Evolutionary conservation across 345 rosid genomes (phyloP), one percentile per base, ranked within the genome.

Genomic region (Salix viminalis): DNA sequence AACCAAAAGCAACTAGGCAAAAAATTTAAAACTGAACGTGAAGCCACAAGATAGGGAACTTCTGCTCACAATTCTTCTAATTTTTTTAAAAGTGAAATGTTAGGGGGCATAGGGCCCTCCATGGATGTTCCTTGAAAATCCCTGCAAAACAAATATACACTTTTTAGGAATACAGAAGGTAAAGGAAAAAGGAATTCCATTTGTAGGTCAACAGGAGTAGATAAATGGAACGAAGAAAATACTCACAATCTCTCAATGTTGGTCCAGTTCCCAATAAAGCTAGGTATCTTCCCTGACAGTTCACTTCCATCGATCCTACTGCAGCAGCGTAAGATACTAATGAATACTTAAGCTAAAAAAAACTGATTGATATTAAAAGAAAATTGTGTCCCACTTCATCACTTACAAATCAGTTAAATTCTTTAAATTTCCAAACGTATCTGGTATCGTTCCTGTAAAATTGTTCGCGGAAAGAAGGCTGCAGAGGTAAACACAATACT

Each of bases 91-190:
- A 58, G 71, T 50, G 97, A 91, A 69, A 91, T 76, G 56, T 81
- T 56, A 75, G 91, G 68, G 52, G 98, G 98, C 76, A 96, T 87
- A n/a, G 99, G 97, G 41, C 99, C 99, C 81, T 85, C 88, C 94
- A 93, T 79, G 30, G 92, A 86, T 67, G 96, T 90, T 32, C 99
- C 98, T 75, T 96, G 94, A 85, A 91, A 71, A 84, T 91, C 84
- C 66, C 97, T 96, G 81, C 65, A 82, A 77, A 34, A 67, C 8
- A 60, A 79, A 11, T 39, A 4, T 32, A 21, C 26, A 36, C 0
- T 7, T 32, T 1, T 26, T 15, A 39, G 4, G 7, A 23, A 64
- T 11, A 11, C 19, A 36, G 23, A 23, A 30, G 65, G 39, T 8
- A 23, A 61, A 48, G 54, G 8, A 46, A 32, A 44, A 21, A 10